phyloP scores from a whole-genome alignment of 306 rosid genomes.

The Cicer yamashitae region DNA sequence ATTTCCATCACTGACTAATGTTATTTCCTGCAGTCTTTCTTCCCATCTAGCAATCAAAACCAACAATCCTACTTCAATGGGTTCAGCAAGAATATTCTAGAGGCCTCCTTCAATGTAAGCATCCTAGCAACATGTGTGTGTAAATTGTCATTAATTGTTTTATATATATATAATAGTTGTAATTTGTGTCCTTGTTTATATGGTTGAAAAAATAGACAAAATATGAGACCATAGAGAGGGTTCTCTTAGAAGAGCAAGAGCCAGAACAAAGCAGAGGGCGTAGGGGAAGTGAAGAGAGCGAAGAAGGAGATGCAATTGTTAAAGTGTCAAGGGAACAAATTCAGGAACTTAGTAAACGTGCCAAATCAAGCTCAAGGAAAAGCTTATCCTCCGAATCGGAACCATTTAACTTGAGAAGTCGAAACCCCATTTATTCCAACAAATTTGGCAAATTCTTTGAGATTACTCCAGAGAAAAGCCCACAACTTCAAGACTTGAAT shows the following conservation, averaged over 20 bases:
- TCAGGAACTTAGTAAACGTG: slow-evolving; percentile 26
- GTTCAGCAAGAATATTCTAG: slow-evolving; percentile 39
- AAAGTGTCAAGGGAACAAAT: slow-evolving; percentile 30
- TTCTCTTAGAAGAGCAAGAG: slow-evolving; percentile 15
- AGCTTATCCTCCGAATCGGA: not conserved
- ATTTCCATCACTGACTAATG: not conserved
- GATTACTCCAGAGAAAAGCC: slow-evolving; percentile 28
- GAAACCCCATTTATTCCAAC: slow-evolving; percentile 33
- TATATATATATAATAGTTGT: not conserved
- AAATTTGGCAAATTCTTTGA: slow-evolving; percentile 42
- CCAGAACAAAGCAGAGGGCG: not conserved
- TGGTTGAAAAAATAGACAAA: slow-evolving; percentile 6
- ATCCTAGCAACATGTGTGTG: not conserved
- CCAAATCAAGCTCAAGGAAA: slow-evolving; percentile 25
- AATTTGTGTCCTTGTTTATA: too few species aligned
- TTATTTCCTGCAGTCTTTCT: slow-evolving; percentile 30
- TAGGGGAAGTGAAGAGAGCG: not conserved
- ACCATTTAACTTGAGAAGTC: slow-evolving; percentile 47
- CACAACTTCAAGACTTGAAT: slow-evolving; percentile 35
- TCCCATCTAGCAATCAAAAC: not conserved
- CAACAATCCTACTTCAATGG: slow-evolving; percentile 40
- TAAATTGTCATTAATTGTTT: not conserved
- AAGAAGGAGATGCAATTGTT: slow-evolving; percentile 43
- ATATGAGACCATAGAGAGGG: slow-evolving; percentile 37
- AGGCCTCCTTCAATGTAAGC: slow-evolving; percentile 48